Conservation (phyloP, 345 rosid species). For the Euphorbia peplus region DNA sequence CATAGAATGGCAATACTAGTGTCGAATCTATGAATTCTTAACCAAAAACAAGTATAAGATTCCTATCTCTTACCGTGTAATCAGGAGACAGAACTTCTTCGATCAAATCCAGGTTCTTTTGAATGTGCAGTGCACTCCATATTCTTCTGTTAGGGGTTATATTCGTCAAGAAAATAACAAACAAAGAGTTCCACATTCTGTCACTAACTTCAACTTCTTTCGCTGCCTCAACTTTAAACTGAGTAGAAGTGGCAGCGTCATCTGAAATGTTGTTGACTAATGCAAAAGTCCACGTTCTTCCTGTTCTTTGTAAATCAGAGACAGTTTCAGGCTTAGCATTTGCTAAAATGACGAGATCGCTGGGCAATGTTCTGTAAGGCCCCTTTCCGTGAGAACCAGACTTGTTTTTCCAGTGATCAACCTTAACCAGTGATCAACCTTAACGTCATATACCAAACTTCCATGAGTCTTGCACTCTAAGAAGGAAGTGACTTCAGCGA, state of each 20-base stretch:
- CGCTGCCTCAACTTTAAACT: too few relatives aligned
- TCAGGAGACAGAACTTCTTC: background rate
- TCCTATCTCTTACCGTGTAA: too few relatives aligned
- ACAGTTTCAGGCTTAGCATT: conserved; percentile 32
- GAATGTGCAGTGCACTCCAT: conserved; percentile 40
- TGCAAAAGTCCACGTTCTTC: conserved; percentile 35
- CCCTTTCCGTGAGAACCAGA: too few relatives aligned
- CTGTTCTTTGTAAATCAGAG: conserved; percentile 32
- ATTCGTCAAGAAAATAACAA: conserved; percentile 32
- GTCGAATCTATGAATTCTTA: too few relatives aligned
- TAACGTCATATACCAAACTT: too few relatives aligned
- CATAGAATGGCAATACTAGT: too few relatives aligned
- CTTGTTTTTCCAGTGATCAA: too few relatives aligned
- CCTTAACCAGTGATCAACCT: too few relatives aligned
- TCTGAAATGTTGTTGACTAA: conserved; percentile 6
- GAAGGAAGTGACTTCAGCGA: background rate
- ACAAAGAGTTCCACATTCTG: too few relatives aligned
- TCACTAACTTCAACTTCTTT: too few relatives aligned
- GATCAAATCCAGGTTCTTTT: conserved; percentile 24
- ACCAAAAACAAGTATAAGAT: background rate
- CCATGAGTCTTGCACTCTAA: too few relatives aligned
- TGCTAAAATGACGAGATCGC: conserved; percentile 38
- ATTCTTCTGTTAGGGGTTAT: conserved; percentile 34
- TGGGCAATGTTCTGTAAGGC: conserved; percentile 41
- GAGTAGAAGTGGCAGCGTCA: background rate